Conservation (phyloP, 768 basidiomycete species). For the Tephrocybe sp. region DNA sequence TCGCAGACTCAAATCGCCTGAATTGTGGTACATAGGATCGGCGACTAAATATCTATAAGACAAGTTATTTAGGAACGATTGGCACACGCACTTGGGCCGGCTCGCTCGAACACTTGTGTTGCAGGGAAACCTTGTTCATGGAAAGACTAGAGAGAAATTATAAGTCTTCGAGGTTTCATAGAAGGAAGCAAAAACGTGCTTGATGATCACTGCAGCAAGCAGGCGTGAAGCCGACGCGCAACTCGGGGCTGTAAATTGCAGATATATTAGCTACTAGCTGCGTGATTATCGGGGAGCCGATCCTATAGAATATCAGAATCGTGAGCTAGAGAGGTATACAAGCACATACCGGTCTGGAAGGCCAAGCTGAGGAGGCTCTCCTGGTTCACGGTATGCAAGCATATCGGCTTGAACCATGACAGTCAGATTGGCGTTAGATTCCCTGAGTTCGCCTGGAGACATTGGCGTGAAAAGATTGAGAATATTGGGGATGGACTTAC, state of each 20-base stretch:
- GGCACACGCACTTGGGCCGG: conserved; percentile 58
- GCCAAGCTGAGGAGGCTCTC: conserved; percentile 82
- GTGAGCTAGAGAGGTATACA: neutral
- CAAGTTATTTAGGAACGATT: neutral
- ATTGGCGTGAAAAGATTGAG: neutral
- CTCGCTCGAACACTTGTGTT: conserved; percentile 86
- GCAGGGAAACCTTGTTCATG: conserved; percentile 80
- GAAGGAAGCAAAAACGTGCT: conserved; percentile 28
- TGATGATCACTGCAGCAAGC: conserved; percentile 93
- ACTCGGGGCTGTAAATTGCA: conserved; percentile 76
- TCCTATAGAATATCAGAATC: conserved; percentile 53
- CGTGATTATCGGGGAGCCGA: conserved; percentile 74
- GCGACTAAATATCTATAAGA: conserved; percentile 45
- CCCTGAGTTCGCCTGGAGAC: conserved; percentile 53
- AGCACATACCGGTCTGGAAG: conserved; percentile 62
- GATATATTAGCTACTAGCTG: conserved; percentile 76
- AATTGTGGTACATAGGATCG: conserved; percentile 90
- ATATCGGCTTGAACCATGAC: conserved; percentile 92
- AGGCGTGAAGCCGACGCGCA: conserved; percentile 63
- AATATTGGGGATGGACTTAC: conserved; percentile 44
- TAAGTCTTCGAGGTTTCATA: neutral
- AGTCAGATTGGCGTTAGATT: conserved; percentile 60
- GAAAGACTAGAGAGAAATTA: conserved; percentile 56
- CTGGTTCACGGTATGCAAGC: conserved; percentile 78
- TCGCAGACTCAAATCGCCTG: conserved; percentile 79